phyloP scores from a whole-genome alignment of 306 rosid genomes.

The Glycine tomentella region DNA sequence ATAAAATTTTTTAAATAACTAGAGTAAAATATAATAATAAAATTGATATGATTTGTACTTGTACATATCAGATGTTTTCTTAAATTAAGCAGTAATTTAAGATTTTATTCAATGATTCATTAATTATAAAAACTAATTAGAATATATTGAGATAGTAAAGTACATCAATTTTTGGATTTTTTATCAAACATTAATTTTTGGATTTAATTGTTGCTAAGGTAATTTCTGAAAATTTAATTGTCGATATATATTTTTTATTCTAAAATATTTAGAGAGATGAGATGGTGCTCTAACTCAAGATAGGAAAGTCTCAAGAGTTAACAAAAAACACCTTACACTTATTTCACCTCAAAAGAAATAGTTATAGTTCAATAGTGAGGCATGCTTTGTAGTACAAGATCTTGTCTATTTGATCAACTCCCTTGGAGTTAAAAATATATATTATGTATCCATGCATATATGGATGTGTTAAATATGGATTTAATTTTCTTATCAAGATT shows the following conservation, averaged over 20 bases:
- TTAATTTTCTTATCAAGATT: neutral
- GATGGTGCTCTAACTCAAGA: neutral
- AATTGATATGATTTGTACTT: too few relatives aligned
- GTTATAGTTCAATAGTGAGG: neutral
- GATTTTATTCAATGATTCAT: neutral
- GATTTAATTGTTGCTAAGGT: neutral
- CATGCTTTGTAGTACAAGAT: neutral
- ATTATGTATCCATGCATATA: neutral
- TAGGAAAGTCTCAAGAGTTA: neutral
- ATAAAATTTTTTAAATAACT: neutral
- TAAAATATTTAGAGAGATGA: neutral
- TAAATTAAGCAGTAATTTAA: neutral
- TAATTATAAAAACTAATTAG: neutral
- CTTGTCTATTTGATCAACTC: too few relatives aligned
- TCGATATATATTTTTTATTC: neutral
- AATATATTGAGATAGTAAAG: neutral
- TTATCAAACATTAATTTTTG: neutral
- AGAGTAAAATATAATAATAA: neutral
- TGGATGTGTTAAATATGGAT: too few relatives aligned
- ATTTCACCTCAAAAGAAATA: too few relatives aligned
- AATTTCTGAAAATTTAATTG: slow-evolving; percentile 46
- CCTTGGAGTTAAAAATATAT: too few relatives aligned
- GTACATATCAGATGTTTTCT: neutral
- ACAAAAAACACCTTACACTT: neutral
- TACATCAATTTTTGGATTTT: neutral